Evolutionary conservation across 106 monocot genomes (phyloP), one percentile per base, ranked within the genome.

Genomic region (Dendrobium nobile): DNA sequence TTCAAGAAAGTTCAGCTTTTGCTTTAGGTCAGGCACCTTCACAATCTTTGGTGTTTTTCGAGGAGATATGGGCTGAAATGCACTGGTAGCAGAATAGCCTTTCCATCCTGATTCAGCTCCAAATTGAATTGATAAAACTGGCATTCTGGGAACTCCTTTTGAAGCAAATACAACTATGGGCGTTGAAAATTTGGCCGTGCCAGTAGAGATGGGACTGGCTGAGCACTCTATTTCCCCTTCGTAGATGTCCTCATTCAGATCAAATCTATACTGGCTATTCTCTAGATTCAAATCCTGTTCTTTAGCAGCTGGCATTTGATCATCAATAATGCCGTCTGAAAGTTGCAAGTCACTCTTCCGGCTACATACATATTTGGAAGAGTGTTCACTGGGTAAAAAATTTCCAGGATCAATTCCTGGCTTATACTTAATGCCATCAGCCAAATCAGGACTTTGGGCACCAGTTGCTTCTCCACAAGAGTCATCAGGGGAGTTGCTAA

Each of bases 41-140:
- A 86, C 90, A 47, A 75, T 67, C 51, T 84, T 88, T 22, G 87
- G 82, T 81, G 87, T 91, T 77, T 67, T 84, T 59, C 86, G 79
- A 56, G 89, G 82, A 54, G 93, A 88, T 31, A 91, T 82, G 2
- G 89, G 91, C 3, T 88, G 91, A 61, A 94, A 91, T 54, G 91
- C 91, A 88, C 94, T 91, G 8, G 94, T 94, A n/a, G 87, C 88
- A 47, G 91, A 89, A 83, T 91, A 91, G 47, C 91, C 91, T 72
- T 82, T 89, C 91, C 91, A 91, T 22, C 91, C 91, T 8, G 75
- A 72, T 82, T 84, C 88, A 78, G 88, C 86, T 79, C 83, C 86
- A 82, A 91, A 91, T 15, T 82, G 88, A 65, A 90, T 68, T 19
- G 89, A 84, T 8, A 84, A 22, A 44, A 79, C 75, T 4, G 85